These are phyloP conservation scores for Trichoderma oligosporum DNA, from an alignment of 2,329 filamentous ascomycete genomes.

Conservation along the genomic window DNA sequence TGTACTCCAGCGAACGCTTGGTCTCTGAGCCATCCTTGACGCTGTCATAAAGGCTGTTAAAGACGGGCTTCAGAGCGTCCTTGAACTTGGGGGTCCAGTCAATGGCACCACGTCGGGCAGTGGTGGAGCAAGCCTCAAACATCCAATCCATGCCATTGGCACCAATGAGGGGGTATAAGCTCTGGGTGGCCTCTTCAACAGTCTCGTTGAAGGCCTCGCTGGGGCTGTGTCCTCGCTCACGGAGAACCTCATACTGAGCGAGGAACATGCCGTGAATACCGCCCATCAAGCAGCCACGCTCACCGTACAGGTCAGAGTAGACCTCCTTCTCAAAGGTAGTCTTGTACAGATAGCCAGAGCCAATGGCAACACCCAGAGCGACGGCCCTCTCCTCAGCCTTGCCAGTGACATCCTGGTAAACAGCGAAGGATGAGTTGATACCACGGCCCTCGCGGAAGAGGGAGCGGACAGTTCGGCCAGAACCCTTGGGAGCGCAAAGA, in stretches of 20 bases:
- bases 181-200: slow-evolving; percentile 98
- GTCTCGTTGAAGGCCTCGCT: slow-evolving; percentile 99
- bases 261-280: slow-evolving; percentile 99
- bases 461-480: slow-evolving; percentile 94
- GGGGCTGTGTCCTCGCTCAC: slow-evolving; percentile 95
- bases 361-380: slow-evolving; percentile 93
- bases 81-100: slow-evolving; percentile 98
- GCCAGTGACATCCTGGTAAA: slow-evolving; percentile 97
- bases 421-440: slow-evolving; percentile 98
- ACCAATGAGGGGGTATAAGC: slow-evolving; percentile 94
- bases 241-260: slow-evolving; percentile 99
- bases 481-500: slow-evolving; percentile 98
- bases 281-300: slow-evolving; percentile 99
- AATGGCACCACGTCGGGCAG: slow-evolving; percentile 94
- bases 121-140: slow-evolving; percentile 99
- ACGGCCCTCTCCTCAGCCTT: slow-evolving; percentile 98
- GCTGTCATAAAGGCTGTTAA: slow-evolving; percentile 93
- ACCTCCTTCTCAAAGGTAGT: slow-evolving; percentile 99
- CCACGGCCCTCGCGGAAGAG: slow-evolving; percentile 99
- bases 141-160: slow-evolving; percentile 99
- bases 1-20: slow-evolving; percentile 94
- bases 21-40: slow-evolving; percentile 92
- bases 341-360: slow-evolving; percentile 98
- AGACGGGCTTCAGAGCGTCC: slow-evolving; percentile 96
- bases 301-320: slow-evolving; percentile 98